Base-by-base conservation (phyloP, 2,329 filamentous ascomycete genomes). In the Cercospora nicotianae region DNA sequence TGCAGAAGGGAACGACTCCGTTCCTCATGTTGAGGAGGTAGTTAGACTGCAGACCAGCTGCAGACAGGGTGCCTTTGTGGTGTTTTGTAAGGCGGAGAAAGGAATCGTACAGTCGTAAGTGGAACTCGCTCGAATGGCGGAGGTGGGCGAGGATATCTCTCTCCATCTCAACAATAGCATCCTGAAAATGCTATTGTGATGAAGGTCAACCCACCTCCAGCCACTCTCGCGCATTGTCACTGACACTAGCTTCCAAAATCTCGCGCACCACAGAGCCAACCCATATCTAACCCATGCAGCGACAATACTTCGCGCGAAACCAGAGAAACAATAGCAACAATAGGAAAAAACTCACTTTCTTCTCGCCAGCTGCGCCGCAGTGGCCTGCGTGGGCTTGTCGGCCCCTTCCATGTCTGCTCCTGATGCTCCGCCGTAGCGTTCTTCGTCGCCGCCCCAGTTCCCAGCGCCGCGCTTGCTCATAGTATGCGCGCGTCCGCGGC, bases 361-460 rank as follows among this genome's bases (percentile, higher is more conserved):
- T 60, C 69, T 67, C 57, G 77, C 77, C 72, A 79, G 66, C 72
- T 79, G 77, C 58, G 77, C 77, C 30, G 77, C 76, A 28, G 77
- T 79, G 58, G 77, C 77, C 64, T 70, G 65, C 57, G 65, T 64
- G 20, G 76, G 76, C 69, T 72, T 72, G 59, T 76, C 74, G 12
- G 63, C 58, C 33, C 33, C 59, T n/a, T 70, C 72, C 70, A 69
- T 68, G n/a, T 57, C 51, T 23, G 65, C 58, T 31, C 64, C 51
- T 55, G 64, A 51, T 36, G 66, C 67, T 57, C 69, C 69, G 48
- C 74, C 74, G 66, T 76, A 77, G 66, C 75, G 65, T 26, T 75
- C 73, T 64, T 71, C 74, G 63, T 72, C 76, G 64, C 73, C 72
- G 31, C 66, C 67, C 57, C 66, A 70, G 73, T 75, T 36, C 60